A percentile compares a stretch with the other conserved stretches of the same genome.
Conservation (phyloP, 2,329 filamentous ascomycete species). For the Lecanicillium sp. region DNA sequence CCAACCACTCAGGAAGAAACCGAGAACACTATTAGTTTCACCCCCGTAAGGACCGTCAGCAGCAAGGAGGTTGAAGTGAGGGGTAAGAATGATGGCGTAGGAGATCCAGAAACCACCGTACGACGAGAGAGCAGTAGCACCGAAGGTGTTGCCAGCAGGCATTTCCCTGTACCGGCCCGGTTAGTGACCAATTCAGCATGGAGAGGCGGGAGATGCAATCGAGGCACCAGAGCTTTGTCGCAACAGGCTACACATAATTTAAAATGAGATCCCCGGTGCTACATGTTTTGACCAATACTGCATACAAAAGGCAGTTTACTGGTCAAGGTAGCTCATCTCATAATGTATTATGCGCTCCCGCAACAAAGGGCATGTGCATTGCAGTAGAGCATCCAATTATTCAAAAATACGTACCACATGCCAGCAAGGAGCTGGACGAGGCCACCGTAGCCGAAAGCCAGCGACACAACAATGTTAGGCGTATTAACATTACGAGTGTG, state of each 20-base stretch:
- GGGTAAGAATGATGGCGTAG: slow-evolving; percentile 65
- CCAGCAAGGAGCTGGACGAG: slow-evolving; percentile 71
- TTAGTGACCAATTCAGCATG: no score
- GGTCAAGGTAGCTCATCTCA: no score
- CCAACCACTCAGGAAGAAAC: slow-evolving; percentile 71
- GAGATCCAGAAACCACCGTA: slow-evolving; percentile 81
- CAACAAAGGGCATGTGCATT: no score
- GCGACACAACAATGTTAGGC: slow-evolving; percentile 59
- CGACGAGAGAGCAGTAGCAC: slow-evolving; percentile 71
- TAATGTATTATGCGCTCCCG: no score
- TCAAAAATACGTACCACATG: slow-evolving; percentile 64
- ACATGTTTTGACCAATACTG: no score
- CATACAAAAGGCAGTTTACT: no score
- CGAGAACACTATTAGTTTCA: slow-evolving; percentile 49
- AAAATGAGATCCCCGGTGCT: no score
- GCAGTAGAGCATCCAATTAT: no score
- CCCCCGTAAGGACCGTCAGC: slow-evolving; percentile 36
- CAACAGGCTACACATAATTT: background rate
- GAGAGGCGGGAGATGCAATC: no score
- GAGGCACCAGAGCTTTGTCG: no score
- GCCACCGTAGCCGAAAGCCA: slow-evolving; percentile 69
- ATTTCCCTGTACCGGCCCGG: slow-evolving; percentile 56
- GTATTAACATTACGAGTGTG: slow-evolving; percentile 47
- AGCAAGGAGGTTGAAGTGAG: slow-evolving; percentile 50
- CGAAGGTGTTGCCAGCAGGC: slow-evolving; percentile 80